Percentiles rank a stretch among this genome's conserved stretches.
Conservation (phyloP, 192 early-diverging fungal species). For the Kappamyces sp. region DNA sequence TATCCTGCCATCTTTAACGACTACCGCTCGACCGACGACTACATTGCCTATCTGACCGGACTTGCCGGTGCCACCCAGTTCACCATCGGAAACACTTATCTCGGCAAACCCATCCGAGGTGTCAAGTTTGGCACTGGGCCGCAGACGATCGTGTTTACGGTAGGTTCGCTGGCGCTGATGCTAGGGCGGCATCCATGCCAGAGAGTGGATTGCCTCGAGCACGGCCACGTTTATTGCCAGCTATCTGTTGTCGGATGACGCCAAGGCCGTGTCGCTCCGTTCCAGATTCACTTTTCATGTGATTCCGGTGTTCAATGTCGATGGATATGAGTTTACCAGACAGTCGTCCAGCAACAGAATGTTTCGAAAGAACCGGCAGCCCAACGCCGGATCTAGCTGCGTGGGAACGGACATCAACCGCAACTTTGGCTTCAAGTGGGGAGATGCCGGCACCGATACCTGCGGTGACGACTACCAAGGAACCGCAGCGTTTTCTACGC, state of each 20-base stretch:
- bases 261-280: background rate
- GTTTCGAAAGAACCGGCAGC: constrained; percentile 38
- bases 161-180: constrained; percentile 37
- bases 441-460: constrained; percentile 22
- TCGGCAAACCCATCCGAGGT: constrained; percentile 18
- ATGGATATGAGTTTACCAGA: constrained; percentile 40
- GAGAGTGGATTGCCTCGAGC: constrained; percentile 44
- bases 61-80: constrained; percentile 20
- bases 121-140: constrained; percentile 27
- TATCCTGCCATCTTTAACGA: constrained; percentile 19
- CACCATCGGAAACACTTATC: constrained; percentile 28
- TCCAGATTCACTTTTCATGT: constrained; percentile 33
- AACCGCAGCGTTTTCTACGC: constrained; percentile 22
- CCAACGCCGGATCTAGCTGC: constrained; percentile 27
- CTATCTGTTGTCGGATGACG: constrained; percentile 24
- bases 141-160: constrained; percentile 21
- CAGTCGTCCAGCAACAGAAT: constrained; percentile 27
- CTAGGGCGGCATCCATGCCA: constrained; percentile 42
- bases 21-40: constrained; percentile 27
- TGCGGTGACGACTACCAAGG: constrained; percentile 48
- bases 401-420: constrained; percentile 43
- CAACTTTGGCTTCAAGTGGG: constrained; percentile 46
- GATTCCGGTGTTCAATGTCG: constrained; percentile 44
- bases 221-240: constrained; percentile 31
- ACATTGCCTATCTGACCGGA: constrained; percentile 13